These are phyloP conservation scores for Akebia trifoliata DNA, from an alignment of 164 flowering plant species.

Conservation along the genomic window DNA sequence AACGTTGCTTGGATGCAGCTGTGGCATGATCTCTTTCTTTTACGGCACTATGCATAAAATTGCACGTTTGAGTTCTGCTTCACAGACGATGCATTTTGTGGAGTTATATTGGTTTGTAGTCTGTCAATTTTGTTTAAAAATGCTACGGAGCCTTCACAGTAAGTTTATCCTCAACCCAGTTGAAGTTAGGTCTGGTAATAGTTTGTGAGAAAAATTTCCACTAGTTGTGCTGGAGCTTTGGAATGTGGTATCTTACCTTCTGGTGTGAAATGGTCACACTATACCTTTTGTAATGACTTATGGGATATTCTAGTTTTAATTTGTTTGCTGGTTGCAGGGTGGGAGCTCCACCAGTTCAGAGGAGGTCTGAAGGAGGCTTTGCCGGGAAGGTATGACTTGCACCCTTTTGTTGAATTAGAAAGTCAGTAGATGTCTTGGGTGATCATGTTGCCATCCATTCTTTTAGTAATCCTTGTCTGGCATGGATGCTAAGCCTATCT, in stretches of 20 bases:
- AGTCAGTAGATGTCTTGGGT: too few relatives aligned
- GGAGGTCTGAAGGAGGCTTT: conserved; percentile 34
- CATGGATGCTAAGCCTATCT: too few relatives aligned
- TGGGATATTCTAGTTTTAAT: background rate
- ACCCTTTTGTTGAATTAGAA: background rate
- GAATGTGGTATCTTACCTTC: background rate
- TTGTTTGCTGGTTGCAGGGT: conserved; percentile 43
- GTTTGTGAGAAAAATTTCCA: too few relatives aligned
- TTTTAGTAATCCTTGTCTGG: too few relatives aligned
- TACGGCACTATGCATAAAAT: too few relatives aligned
- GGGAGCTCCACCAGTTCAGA: conserved; percentile 26
- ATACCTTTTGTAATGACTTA: background rate
- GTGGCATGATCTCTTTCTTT: background rate
- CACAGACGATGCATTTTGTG: background rate
- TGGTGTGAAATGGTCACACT: background rate
- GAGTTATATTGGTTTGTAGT: conserved; percentile 24
- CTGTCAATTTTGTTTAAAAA: conserved; percentile 18
- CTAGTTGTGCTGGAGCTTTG: background rate
- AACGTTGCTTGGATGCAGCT: background rate
- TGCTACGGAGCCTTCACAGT: conserved; percentile 9
- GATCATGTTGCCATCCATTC: too few relatives aligned
- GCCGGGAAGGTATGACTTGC: conserved; percentile 38
- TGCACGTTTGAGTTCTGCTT: conserved; percentile 2
- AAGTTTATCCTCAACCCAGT: conserved; percentile 11
- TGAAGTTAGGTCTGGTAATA: background rate